Percentiles rank a stretch among this genome's conserved stretches.
Evolutionary conservation across 2,329 filamentous ascomycete genomes (phyloP).

Genomic region (Metarhizium humberi): DNA sequence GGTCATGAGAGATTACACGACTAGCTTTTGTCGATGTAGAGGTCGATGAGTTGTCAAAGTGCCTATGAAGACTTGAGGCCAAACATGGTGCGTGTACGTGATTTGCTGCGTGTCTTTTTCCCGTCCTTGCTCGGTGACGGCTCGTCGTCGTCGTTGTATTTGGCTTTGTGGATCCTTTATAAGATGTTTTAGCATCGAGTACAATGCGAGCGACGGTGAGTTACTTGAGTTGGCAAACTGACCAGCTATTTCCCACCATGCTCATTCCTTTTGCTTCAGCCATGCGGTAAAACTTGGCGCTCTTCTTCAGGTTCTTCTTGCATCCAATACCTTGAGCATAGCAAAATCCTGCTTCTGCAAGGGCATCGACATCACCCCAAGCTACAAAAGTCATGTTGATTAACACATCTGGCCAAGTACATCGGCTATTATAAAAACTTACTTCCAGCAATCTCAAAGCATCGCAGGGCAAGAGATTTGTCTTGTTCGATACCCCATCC

Average conservation of each 20-base stretch:
- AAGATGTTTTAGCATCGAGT: not conserved
- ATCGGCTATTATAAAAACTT: slow-evolving; percentile 20
- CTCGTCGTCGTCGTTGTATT: slow-evolving; percentile 64
- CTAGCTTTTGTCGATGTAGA: not conserved
- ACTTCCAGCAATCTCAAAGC: slow-evolving; percentile 92
- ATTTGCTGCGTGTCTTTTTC: slow-evolving; percentile 67
- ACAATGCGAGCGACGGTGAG: not conserved
- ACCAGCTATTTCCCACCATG: slow-evolving; percentile 99
- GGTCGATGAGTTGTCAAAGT: not conserved
- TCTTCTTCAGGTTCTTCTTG: slow-evolving; percentile 94
- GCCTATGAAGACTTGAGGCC: slow-evolving; percentile 30
- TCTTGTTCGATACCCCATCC: slow-evolving; percentile 97
- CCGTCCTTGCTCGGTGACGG: slow-evolving; percentile 35
- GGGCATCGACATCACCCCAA: slow-evolving; percentile 92
- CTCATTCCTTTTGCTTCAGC: slow-evolving; percentile 90
- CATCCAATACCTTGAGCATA: slow-evolving; percentile 89
- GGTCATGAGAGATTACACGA: slow-evolving; percentile 13
- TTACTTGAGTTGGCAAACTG: slow-evolving; percentile 27
- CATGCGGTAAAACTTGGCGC: slow-evolving; percentile 79
- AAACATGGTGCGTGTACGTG: slow-evolving; percentile 66
- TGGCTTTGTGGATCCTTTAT: slow-evolving; percentile 87
- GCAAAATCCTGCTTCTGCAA: slow-evolving; percentile 92
- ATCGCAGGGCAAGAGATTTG: slow-evolving; percentile 75
- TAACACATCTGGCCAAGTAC: not conserved
- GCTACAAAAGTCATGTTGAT: slow-evolving; percentile 28